Base-by-base conservation (phyloP, 1,284 basidiomycete species). In the Blastosporella zonata region DNA sequence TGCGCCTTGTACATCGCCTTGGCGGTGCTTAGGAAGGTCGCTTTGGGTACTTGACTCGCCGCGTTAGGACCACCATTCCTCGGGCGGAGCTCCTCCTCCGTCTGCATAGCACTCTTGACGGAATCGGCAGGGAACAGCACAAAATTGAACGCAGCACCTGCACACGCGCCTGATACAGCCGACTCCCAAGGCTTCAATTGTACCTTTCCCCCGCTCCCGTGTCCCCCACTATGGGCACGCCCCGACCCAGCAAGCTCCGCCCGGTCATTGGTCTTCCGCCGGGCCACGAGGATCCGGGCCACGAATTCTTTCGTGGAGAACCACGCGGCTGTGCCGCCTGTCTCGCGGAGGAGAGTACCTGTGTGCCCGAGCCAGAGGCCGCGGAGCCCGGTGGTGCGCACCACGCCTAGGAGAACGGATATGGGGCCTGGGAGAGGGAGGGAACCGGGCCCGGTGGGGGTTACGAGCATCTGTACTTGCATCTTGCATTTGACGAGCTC, bases 401-500 rank as follows among this genome's bases (percentile, higher is more conserved):
- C 62, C 28, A 88, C 82, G 39, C 78, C 75, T 8, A 70, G 72
- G 45, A 93, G 71, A 47, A 97, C 77, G 0, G 79, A 68, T 18
- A 91, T 62, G 0, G 92, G 87, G 0, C 94, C 94, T 0, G 75
- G 77, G 1, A 74, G 70, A 4, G 44, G 51, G n/a, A 52, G 45
- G 10, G 54, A 46, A 15, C 54, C 43, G 22, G 46, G n/a, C n/a
- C n/a, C 43, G 17, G 59, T 13, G 50, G 62, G 60, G 25, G 60
- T 41, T 23, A 57, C 59, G 37, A 76, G 69, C 80, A 93, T 89
- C 67, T 97, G 95, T 1, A 98, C 96, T 72, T 99, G 96, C 93
- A 98, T 96, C 63, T 92, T 90, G 71, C 95, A 97, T 71, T 98
- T 97, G 55, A 98, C 83, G 50, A 97, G 86, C 66, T 98, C 95